Base-by-base conservation (phyloP, 352 stramenopile species). In the Pythium biforme region DNA sequence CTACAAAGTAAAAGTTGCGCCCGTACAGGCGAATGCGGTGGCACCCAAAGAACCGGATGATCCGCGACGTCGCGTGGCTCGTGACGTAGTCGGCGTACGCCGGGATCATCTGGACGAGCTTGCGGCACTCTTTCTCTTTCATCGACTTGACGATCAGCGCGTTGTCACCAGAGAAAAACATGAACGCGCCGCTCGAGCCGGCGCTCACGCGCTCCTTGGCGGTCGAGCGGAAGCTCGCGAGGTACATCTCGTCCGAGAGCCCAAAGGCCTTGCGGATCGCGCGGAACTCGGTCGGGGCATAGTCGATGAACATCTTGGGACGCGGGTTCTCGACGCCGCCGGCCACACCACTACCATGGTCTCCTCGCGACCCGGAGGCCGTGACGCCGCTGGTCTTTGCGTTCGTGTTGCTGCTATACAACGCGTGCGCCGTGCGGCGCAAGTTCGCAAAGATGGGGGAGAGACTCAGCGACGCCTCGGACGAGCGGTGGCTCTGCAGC, bases 91-190 rank as follows among this genome's bases (percentile, higher is more conserved):
- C 68, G 4, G 77, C 73, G 55, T 95, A 96, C 15, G 47, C 57
- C 11, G 84, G 81, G 12, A 90, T 72, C 73, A 95, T 95, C 31
- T 73, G 66, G 25, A 92, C 79, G 1, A 96, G 76, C 43, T 74
- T 78, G 3, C 78, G 71, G 41, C 83, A 90, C 61, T 96, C 88
- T 55, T 86, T 82, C 45, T 87, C 72, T 50, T 78, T 87, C 51
- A 92, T 78, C 59, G 80, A 92, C 70, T 97, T 97, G 54, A 97
- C 89, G 40, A 97, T 96, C 29, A 97, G 73, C 60, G 84, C 86
- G 10, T 86, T 84, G 66, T 97, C 89, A 26, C 78, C 83, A 1
- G 86, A 96, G 60, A 91, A 96, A 65, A 97, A 97, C 83, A 97
- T 95, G 65, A 97, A 97, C 5, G 86, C 90, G 43, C 86, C 86